These are phyloP conservation scores for Pluteus cervinus DNA, from an alignment of 768 basidiomycete genomes.

Conservation along the genomic window DNA sequence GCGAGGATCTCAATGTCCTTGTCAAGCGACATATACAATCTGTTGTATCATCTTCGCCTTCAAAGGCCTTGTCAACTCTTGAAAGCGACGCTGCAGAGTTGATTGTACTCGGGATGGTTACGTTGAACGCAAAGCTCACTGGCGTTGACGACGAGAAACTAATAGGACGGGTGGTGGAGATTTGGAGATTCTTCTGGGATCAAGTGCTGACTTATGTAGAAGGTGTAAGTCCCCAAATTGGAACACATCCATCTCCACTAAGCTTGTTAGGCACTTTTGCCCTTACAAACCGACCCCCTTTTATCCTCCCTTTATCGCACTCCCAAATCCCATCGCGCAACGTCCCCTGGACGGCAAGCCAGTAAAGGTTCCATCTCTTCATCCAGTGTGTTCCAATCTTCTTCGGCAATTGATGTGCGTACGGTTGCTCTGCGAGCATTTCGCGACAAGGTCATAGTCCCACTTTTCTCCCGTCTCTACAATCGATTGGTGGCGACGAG, in stretches of 20 bases:
- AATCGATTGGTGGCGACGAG: slow-evolving; percentile 47
- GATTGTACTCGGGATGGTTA: slow-evolving; percentile 86
- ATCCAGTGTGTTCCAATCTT: slow-evolving; percentile 26
- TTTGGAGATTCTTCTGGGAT: slow-evolving; percentile 94
- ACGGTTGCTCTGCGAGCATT: slow-evolving; percentile 75
- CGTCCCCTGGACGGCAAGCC: slow-evolving; percentile 44
- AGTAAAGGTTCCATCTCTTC: slow-evolving; percentile 34
- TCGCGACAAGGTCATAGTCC: slow-evolving; percentile 72
- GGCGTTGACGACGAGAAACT: slow-evolving; percentile 76
- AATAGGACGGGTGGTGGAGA: slow-evolving; percentile 71
- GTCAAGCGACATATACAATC: slow-evolving; percentile 75
- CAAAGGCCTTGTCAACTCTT: slow-evolving; percentile 67
- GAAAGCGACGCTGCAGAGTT: slow-evolving; percentile 79
- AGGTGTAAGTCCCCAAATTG: slow-evolving; percentile 48
- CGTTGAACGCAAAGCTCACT: slow-evolving; percentile 77
- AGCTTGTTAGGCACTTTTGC: slow-evolving; percentile 24
- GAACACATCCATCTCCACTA: slow-evolving; percentile 2
- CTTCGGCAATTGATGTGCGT: slow-evolving; percentile 71
- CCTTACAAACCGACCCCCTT: slow-evolving; percentile 37
- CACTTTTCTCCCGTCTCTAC: slow-evolving; percentile 51
- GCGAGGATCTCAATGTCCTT: slow-evolving; percentile 83
- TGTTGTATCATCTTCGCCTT: slow-evolving; percentile 66
- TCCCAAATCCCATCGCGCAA: slow-evolving; percentile 47
- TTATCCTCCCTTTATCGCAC: slow-evolving; percentile 65
- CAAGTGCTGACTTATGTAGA: slow-evolving; percentile 83